Conservation (phyloP, 345 rosid genomes). For the Geranium brycei region DNA sequence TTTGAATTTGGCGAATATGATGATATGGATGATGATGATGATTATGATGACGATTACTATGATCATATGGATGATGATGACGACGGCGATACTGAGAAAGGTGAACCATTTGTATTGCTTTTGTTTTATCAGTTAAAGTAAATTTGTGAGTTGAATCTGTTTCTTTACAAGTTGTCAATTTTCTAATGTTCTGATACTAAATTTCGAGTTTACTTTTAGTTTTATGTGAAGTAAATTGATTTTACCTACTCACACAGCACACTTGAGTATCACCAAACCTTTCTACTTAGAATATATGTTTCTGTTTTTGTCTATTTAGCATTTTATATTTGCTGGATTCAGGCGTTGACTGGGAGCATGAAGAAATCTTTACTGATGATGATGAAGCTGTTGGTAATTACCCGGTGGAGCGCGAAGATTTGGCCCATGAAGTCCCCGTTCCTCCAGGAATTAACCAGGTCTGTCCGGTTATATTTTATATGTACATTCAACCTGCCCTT, state of each 20-base stretch:
- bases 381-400: constrained; percentile 93
- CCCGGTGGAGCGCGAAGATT: constrained; percentile 86
- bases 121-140: background rate
- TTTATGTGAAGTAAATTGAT: too few relatives aligned
- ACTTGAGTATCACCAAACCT: background rate
- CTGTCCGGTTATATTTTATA: background rate
- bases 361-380: constrained; percentile 95
- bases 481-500: background rate
- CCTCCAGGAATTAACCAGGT: constrained; percentile 98
- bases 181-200: background rate
- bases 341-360: constrained; percentile 99
- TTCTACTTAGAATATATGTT: background rate
- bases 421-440: constrained; percentile 87
- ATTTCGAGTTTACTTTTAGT: background rate
- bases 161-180: background rate
- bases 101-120: constrained; percentile 23
- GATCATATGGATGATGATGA: too few relatives aligned
- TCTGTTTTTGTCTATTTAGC: background rate
- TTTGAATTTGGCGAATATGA: constrained; percentile 88
- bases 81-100: constrained; percentile 58
- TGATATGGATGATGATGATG: constrained; percentile 70
- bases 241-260: too few relatives aligned
- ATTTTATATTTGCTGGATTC: constrained; percentile 6
- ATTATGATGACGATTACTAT: too few relatives aligned
- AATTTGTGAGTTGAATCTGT: background rate